phyloP scores from a whole-genome alignment of 2,329 filamentous ascomycete genomes.

The Cryphonectria japonica region DNA sequence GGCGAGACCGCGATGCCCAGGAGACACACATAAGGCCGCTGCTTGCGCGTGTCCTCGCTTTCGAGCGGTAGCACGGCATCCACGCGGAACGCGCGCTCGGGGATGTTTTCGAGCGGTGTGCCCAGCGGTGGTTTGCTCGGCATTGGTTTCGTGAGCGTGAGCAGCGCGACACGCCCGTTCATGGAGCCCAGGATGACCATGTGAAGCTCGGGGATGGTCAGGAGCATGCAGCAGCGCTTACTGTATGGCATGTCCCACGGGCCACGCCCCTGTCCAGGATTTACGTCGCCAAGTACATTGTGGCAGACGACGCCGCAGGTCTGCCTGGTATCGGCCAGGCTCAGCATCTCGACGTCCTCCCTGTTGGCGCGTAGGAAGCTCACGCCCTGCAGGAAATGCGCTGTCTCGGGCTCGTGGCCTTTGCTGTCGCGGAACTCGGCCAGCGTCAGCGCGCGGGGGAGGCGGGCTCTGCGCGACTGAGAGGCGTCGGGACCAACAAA shows the following conservation, averaged over 20 bases:
- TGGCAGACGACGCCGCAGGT: constrained; percentile 36
- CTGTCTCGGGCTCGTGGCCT: neutral
- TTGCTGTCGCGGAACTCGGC: constrained; percentile 4
- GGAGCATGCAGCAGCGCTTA: constrained; percentile 64
- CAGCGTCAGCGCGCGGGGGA: constrained; percentile 7
- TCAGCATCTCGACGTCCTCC: constrained; percentile 52
- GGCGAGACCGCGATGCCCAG: constrained; percentile 71
- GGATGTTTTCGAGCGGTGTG: constrained; percentile 33
- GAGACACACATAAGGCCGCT: constrained; percentile 56
- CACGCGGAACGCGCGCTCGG: constrained; percentile 53
- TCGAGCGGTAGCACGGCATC: constrained; percentile 56
- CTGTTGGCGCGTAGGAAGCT: constrained; percentile 53
- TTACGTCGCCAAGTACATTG: constrained; percentile 36
- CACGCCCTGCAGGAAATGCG: constrained; percentile 19
- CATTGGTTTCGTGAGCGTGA: constrained; percentile 58
- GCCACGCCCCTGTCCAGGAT: constrained; percentile 34
- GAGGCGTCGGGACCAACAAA: constrained; percentile 9
- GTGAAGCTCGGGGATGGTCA: constrained; percentile 70
- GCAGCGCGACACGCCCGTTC: constrained; percentile 66
- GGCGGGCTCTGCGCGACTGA: neutral
- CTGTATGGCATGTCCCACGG: constrained; percentile 42
- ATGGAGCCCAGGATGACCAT: constrained; percentile 69
- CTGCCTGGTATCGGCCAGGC: constrained; percentile 34
- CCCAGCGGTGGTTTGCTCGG: constrained; percentile 17
- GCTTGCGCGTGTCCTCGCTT: constrained; percentile 48